A percentile compares a stretch with the other conserved stretches of the same genome.
Conservation (phyloP, 2,329 filamentous ascomycete species). For the Colletotrichum sp. region DNA sequence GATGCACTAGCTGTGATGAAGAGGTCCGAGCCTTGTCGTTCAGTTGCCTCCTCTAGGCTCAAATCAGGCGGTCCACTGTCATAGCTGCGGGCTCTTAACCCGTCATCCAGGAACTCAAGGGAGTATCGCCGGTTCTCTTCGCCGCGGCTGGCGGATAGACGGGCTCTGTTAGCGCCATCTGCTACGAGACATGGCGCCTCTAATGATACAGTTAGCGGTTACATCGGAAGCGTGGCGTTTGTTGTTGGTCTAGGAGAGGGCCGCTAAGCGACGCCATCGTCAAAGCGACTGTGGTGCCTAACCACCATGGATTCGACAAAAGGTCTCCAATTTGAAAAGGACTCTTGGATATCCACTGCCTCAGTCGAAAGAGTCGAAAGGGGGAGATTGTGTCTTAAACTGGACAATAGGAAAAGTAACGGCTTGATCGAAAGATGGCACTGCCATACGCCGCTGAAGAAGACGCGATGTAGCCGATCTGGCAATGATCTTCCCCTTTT, state of each 20-base stretch:
- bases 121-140: not conserved
- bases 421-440: not conserved
- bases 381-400: not conserved
- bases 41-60: not conserved
- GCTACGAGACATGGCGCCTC: slow-evolving; percentile 2
- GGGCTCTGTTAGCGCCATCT: not conserved
- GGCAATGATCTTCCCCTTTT: not conserved
- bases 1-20: slow-evolving; percentile 17
- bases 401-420: not conserved
- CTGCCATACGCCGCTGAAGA: not conserved
- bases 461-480: not conserved
- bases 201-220: slow-evolving; percentile 9
- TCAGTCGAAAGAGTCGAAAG: not conserved
- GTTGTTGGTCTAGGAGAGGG: not conserved
- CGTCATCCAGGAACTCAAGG: not conserved
- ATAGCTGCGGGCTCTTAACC: not conserved
- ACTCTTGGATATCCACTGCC: not conserved
- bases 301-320: not conserved
- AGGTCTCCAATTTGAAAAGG: not conserved
- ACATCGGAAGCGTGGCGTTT: not conserved
- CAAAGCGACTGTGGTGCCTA: slow-evolving; percentile 10
- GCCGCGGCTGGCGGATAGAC: not conserved
- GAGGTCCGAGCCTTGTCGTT: slow-evolving; percentile 15
- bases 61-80: not conserved
- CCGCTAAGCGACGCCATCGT: slow-evolving; percentile 9